Evolutionary conservation across 345 rosid species (phyloP).

Genomic region (Laguncularia racemosa): DNA sequence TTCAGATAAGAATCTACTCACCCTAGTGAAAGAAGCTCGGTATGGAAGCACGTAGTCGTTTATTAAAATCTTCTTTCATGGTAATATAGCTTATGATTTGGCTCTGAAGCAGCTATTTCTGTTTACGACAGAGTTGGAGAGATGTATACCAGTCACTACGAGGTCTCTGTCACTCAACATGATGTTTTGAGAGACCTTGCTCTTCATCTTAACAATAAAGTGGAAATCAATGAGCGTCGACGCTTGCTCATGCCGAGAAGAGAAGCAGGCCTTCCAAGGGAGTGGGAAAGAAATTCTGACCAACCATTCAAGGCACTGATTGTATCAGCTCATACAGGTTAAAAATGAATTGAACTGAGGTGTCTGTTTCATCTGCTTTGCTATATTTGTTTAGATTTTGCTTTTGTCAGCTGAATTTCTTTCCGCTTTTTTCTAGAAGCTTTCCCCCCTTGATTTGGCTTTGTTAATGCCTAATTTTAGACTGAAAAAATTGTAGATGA

Average conservation of each 20-base stretch:
- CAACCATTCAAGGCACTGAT: slow-evolving; percentile 55
- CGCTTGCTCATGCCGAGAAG: slow-evolving; percentile 72
- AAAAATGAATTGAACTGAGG: background rate
- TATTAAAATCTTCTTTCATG: too few relatives aligned
- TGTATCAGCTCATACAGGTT: slow-evolving; percentile 84
- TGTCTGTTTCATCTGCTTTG: background rate
- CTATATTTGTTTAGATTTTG: too few relatives aligned
- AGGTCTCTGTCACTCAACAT: slow-evolving; percentile 70
- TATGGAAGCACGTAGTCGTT: slow-evolving; percentile 2
- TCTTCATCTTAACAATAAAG: slow-evolving; percentile 42
- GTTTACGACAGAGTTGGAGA: slow-evolving; percentile 61
- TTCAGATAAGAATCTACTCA: slow-evolving; percentile 67
- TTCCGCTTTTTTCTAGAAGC: too few relatives aligned
- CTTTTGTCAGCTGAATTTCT: too few relatives aligned
- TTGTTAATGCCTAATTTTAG: background rate
- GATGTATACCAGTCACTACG: slow-evolving; percentile 54
- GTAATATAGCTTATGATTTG: too few relatives aligned
- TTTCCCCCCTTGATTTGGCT: too few relatives aligned
- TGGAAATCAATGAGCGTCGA: slow-evolving; percentile 34
- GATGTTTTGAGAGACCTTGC: slow-evolving; percentile 92
- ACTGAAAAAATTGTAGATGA: slow-evolving; percentile 34
- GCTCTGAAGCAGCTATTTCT: background rate
- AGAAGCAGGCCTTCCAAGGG: slow-evolving; percentile 52
- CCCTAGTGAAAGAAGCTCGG: slow-evolving; percentile 76
- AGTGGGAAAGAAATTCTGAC: slow-evolving; percentile 73